Base-by-base conservation (phyloP, 129 eudicot genomes). In the Mikania micrantha region DNA sequence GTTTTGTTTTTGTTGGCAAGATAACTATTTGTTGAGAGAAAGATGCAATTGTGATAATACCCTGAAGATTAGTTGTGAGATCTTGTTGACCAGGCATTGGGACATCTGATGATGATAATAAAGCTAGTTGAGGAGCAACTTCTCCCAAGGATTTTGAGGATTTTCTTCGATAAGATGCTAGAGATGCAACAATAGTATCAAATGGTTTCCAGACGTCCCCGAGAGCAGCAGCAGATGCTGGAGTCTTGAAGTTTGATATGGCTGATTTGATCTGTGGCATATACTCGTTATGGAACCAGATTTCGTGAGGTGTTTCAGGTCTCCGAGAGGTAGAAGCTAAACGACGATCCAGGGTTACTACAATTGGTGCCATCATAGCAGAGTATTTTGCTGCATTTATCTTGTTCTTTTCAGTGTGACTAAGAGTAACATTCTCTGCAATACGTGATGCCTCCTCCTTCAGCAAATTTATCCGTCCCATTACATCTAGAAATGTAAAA, bases 311-410 rank as follows among this genome's bases (percentile, higher is more conserved):
- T 39, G 99, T 89, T 82, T 89, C 94, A 27, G 97, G 93, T 69
- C 63, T 83, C 39, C 95, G 77, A 29, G 97, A 87, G 58, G 95
- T 90, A 28, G 95, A 87, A 75, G 93, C 84, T 67, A 94, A 84
- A 60, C 99, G 97, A 64, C 99, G 99, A 63, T 94, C 99, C 80
- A 94, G 81, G 79, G 86, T 96, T 52, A 94, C 99, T 41, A 94
- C 77, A 54, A 90, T 85, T 45, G 99, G 97, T 58, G 99, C 97
- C 99, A 94, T 94, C 99, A 94, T 94, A 59, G 99, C 99, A 11
- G 97, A 83, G 79, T 94, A 94, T 64, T 83, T 94, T 27, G 99
- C 94, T 60, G 93, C 95, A 31, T 84, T 94, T 68, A 94, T 94
- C 76, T 87, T 94, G 75, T 62, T 81, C 82, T 94, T 94, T 85